These are phyloP conservation scores for Setaria viridis DNA, from an alignment of 202 grass and related monocot species.

Conservation along the genomic window DNA sequence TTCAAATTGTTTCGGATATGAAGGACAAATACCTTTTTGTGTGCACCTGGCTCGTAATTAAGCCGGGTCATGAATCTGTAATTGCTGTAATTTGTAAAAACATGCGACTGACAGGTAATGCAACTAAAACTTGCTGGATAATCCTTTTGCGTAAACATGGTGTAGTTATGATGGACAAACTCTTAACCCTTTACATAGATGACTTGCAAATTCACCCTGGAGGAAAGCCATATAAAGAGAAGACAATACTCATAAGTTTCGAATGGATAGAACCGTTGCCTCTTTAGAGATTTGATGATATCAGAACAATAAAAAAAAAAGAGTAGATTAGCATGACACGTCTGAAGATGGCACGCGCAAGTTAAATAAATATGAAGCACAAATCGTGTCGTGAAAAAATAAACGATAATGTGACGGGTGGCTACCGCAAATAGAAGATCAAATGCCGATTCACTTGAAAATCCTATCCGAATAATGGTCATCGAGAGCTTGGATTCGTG, in stretches of 20 bases:
- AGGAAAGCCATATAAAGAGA: neutral
- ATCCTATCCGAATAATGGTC: neutral
- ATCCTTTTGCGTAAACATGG: too few species aligned
- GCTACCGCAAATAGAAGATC: neutral
- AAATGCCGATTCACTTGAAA: neutral
- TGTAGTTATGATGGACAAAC: too few species aligned
- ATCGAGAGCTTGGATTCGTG: neutral
- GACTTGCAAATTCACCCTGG: neutral
- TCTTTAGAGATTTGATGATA: neutral
- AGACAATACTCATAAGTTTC: neutral
- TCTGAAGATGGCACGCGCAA: neutral
- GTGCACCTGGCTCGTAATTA: too few species aligned
- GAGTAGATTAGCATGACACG: neutral
- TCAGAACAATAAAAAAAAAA: neutral
- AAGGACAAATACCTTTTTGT: too few species aligned
- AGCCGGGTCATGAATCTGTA: too few species aligned
- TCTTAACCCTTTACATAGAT: too few species aligned
- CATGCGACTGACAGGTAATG: too few species aligned
- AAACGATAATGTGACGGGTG: neutral
- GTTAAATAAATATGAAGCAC: too few species aligned
- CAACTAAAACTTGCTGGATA: too few species aligned
- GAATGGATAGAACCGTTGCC: neutral
- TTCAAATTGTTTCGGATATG: neutral
- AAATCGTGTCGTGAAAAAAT: neutral
- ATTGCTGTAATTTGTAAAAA: too few species aligned